Base-by-base conservation (phyloP, 371 early-diverging fungal species). In the Phascolomyces articulosus region DNA sequence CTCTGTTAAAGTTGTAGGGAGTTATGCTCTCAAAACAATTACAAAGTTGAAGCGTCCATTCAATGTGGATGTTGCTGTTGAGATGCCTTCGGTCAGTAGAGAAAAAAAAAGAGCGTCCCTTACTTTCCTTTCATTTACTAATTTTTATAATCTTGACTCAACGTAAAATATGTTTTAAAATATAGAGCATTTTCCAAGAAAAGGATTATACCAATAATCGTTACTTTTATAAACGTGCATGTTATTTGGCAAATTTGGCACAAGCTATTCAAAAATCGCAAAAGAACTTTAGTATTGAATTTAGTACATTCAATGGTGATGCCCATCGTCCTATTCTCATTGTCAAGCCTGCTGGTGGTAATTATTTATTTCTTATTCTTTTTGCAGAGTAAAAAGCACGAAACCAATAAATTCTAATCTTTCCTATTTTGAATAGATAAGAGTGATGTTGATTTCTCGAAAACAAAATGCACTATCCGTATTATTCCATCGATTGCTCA, bases 181-280 rank as follows among this genome's bases (percentile, higher is more conserved):
- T 58, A 34, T 60, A 87, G 80, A 66, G 70, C 1, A 66, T 97
- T 28, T 94, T 97, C 71, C 89, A 90, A 69, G 96, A 97, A 59
- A 95, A 96, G 71, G 99, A 98, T 72, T 86, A 91, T 66, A 69
- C 96, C 72, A 97, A 98, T 84, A 86, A 92, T 74, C 86, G 97
- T 55, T 98, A 98, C 73, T 94, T 96, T 68, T 86, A 96, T 78
- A 98, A 98, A 73, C 90, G 98, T 48, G 92, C 96, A 0, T 96
- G 90, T 69, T 98, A 96, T 71, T 75, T 98, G 40, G 86, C 95
- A 1, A 85, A 84, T 13, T 74, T 92, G 28, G 85, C 88, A 0
- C 65, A 72, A 13, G 82, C 85, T 1, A 73, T 91, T 38, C 60
- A 73, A 28, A 71, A 79, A 13, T 81, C 85, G 16, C 80, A 82